Conservation (phyloP, 2,329 filamentous ascomycete species). For the Cladophialophora exuberans region DNA sequence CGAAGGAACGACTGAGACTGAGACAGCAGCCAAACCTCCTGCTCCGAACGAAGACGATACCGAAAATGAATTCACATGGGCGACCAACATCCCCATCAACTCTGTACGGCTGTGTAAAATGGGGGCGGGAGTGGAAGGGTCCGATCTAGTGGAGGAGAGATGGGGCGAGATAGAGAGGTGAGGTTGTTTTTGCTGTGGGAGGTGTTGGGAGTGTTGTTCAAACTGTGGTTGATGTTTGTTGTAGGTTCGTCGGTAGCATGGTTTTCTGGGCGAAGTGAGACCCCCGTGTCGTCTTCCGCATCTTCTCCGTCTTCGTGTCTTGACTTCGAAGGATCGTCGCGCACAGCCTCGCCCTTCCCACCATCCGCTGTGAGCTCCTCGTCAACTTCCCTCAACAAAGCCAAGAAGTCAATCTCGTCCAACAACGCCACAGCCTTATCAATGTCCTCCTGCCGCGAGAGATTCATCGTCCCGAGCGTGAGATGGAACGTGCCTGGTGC, state of each 20-base stretch:
- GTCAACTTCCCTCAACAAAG: slow-evolving; percentile 42
- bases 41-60: slow-evolving; percentile 33
- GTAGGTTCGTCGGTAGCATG: no score
- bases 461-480: slow-evolving; percentile 83
- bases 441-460: slow-evolving; percentile 57
- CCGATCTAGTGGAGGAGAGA: no score
- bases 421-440: slow-evolving; percentile 52
- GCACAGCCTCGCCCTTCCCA: background rate
- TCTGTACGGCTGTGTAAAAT: slow-evolving; percentile 80
- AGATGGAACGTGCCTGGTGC: slow-evolving; percentile 81
- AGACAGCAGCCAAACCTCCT: background rate
- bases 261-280: no score
- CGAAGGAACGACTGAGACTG: background rate
- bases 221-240: no score
- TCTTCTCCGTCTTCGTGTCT: background rate
- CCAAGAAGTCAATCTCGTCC: slow-evolving; percentile 47
- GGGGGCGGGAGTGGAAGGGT: slow-evolving; percentile 68
- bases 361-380: background rate
- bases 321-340: background rate
- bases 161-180: no score
- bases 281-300: background rate
- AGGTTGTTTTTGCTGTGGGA: no score
- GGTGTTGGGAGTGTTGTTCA: no score
- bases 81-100: slow-evolving; percentile 67
- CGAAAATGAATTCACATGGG: slow-evolving; percentile 77